Percentiles rank a stretch among this genome's conserved stretches.
phyloP scores from a whole-genome alignment of 192 early-diverging fungal genomes.

The Umbelopsis vinacea region DNA sequence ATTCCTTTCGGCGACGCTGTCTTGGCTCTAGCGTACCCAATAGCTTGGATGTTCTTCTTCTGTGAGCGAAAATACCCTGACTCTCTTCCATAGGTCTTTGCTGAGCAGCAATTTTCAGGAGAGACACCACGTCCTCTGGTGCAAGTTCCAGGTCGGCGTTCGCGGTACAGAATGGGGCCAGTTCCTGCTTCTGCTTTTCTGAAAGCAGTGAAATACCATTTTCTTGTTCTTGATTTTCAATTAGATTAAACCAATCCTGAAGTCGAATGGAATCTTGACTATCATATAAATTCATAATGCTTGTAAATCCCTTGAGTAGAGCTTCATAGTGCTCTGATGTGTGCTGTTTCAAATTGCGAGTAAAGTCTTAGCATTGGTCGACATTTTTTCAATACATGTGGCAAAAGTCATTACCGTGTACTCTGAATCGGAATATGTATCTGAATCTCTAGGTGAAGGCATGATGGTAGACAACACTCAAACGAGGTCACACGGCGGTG shows the following conservation, averaged over 20 bases:
- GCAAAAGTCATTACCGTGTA: not conserved
- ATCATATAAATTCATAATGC: conserved; percentile 10
- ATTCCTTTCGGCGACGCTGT: conserved; percentile 15
- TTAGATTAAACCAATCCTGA: conserved; percentile 12
- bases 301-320: conserved; percentile 9
- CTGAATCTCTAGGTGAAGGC: conserved; percentile 14
- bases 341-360: not conserved
- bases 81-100: conserved; percentile 6
- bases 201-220: not conserved
- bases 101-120: conserved; percentile 13
- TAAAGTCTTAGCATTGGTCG: not conserved
- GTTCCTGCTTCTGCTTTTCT: conserved; percentile 3
- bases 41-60: conserved; percentile 4
- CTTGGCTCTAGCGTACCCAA: not conserved
- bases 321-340: conserved; percentile 19
- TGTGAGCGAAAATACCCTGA: conserved; percentile 8
- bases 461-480: not conserved
- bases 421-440: conserved; percentile 4
- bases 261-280: conserved; percentile 2
- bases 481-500: not conserved
- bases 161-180: conserved; percentile 11
- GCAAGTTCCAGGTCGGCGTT: conserved; percentile 13
- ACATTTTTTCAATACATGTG: not conserved
- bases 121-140: conserved; percentile 13
- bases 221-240: conserved; percentile 11